Evolutionary conservation across 331 rosid species (phyloP), one percentile per base, ranked within the genome.

Genomic region (Erythrophleum ivorense): DNA sequence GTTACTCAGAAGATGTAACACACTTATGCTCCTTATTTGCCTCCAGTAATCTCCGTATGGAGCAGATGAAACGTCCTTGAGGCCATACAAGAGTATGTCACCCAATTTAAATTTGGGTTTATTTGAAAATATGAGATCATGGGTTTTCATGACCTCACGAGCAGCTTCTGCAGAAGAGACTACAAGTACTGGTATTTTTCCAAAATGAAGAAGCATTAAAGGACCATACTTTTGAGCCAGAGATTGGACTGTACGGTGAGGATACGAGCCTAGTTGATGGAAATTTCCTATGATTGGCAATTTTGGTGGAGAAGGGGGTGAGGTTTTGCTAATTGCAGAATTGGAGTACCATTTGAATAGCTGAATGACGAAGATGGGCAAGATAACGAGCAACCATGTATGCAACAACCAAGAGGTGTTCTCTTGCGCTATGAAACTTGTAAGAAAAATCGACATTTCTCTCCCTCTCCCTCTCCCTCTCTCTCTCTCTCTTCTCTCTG

Each of bases 1-100:
- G 29, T 38, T 73, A 43, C 75, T 82, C 15, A 85, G 24, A 48
- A 85, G 81, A 41, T 78, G 83, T 5, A 81, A 18, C 16, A 77
- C 81, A 6, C 11, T 38, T 7, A 58, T 58, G 12, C 64, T 58
- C 31, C 64, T 58, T 58, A 29, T 0, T 18, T 24, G 40, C 40
- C 40, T 29, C 68, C 68, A 62, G 41, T 62, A 63, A 21, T 60
- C 71, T 0, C 80, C 80, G 19, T 43, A 76, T 6, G 46, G 80
- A 1, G 80, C 45, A 0, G 60, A 0, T 0, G 71, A 16, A 5
- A 76, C 7, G 36, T 76, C 80, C 36, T 46, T 60, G 46, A 12
- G 36, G 14, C 48, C 80, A n/a, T 76, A 76, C 0, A 46, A 13
- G 7, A 76, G 71, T 10, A 62, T 62, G 11, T 76, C 71, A 12